Percentiles rank a stretch among this genome's conserved stretches.
These are phyloP conservation scores for Cyclotella atomus DNA, from an alignment of 108 stramenopile genomes.

Conservation along the genomic window DNA sequence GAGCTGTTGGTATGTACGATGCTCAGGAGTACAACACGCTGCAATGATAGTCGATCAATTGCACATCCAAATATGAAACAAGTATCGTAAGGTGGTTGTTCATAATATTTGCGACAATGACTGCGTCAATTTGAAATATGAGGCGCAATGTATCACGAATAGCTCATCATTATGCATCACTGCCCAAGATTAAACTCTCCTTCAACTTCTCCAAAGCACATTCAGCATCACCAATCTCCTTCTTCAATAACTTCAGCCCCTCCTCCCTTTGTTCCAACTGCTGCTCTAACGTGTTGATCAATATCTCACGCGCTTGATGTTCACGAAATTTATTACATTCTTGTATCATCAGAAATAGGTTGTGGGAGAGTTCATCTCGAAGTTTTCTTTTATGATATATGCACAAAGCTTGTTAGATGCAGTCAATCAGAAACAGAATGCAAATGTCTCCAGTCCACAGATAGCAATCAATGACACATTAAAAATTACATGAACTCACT, in stretches of 20 bases:
- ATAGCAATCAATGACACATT: background rate
- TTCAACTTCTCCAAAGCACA: conserved; percentile 37
- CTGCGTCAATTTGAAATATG: no score
- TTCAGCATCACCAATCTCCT: conserved; percentile 46
- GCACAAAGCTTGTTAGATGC: conserved; percentile 5
- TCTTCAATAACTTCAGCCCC: conserved; percentile 39
- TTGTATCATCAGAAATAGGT: conserved; percentile 85
- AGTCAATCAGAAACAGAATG: background rate
- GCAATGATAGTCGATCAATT: no score
- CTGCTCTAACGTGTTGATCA: conserved; percentile 76
- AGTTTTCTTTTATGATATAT: conserved; percentile 47
- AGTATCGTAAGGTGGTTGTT: no score
- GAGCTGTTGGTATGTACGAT: no score
- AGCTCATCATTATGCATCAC: no score
- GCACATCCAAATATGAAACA: no score
- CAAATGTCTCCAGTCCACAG: background rate
- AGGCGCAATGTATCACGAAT: no score
- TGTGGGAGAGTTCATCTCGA: conserved; percentile 83
- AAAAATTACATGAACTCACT: conserved; percentile 49
- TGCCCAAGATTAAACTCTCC: no score
- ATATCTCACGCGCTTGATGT: conserved; percentile 83
- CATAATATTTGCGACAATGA: no score
- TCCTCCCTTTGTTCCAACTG: conserved; percentile 62
- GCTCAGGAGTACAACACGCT: no score
- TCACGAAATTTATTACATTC: conserved; percentile 92